Base-by-base conservation (phyloP, 1,284 basidiomycete genomes). In the Earliella scabrosa region DNA sequence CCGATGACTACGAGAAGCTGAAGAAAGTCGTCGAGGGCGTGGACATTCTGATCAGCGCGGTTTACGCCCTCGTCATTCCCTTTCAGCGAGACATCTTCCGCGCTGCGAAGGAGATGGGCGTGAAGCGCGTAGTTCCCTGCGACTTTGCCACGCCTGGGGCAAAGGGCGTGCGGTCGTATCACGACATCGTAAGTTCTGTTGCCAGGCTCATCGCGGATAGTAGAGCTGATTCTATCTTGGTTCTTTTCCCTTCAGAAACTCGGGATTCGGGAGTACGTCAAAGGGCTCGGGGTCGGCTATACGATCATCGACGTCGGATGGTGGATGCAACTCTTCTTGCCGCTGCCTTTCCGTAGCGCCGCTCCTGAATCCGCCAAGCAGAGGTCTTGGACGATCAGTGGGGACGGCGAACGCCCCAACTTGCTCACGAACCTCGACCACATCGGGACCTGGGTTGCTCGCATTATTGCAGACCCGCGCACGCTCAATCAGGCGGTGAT, bases 221-320 rank as follows among this genome's bases (percentile, higher is more conserved):
- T n/a, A n/a, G n/a, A n/a, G 29, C 21, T 6, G 21, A 16, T 23
- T 26, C 29, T 31, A 31, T 31, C 29, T 7, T 31, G 29, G 29
- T 13, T 7, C 18, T 0, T 5, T 20, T 24, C 29, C 29, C 23
- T 10, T 14, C 51, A 65, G 64, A 65, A 65, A 64, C 45, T 61
- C 16, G 52, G 35, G 2, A 54, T 65, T 9, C 51, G 50, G 1
- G 50, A 59, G 4, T 61, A 27, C 34, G 18, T 65, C 38, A 23
- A 56, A 24, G 34, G 34, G 1, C 45, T 61, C 24, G 55, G 57
- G 14, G 35, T 62, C 9, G 32, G 44, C 4, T 62, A 65, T 45
- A 65, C 64, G 16, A 54, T 63, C 44, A 54, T 65, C 44, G 62
- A 64, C 50, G 52, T 65, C 45, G 64, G 64, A 24, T 45, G 43